Base-by-base conservation (phyloP, 768 basidiomycete species). In the Boletus rubescentipes region DNA sequence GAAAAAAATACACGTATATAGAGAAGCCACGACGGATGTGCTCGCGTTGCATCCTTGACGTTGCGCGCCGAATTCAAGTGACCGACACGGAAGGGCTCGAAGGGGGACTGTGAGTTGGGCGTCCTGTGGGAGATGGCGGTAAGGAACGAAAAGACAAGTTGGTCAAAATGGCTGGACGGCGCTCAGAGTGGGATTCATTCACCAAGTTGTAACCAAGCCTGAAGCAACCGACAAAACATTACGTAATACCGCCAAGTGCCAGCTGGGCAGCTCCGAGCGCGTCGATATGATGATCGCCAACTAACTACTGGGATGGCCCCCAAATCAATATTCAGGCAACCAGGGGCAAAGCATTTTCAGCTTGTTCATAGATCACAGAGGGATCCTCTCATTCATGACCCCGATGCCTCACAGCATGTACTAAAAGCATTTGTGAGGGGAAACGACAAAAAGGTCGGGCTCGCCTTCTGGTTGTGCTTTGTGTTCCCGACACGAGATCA, bases 311-410 rank as follows among this genome's bases (percentile, higher is more conserved):
- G 54, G 61, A 91, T 91, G 89, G 80, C 89, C 36, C 75, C 79
- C 61, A 91, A 88, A 74, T 95, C 94, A 14, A 81, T 94, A 59
- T 99, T 91, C 76, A 85, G 93, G 54, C 87, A 86, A 60, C 91
- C 96, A 9, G 92, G 91, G 20, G 86, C 89, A 51, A 85, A 87
- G 65, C 95, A 98, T 68, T 98, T 96, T 63, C 95, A 98, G 75
- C 89, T 99, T 36, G 95, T 99, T 20, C 93, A 98, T 68, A 82
- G 97, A 55, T 98, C 95, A 9, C 94, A 94, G 65, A 77, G 96
- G 40, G 97, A 98, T 73, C 97, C 97, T 3, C 83, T 96, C 45
- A 93, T 94, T 59, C 88, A 98, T 65, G 95, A 98, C 63, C 85
- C 92, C 2, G 91, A 93, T 54, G 92, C 93, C 0, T 86, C 86